Evolutionary conservation across 2,329 filamentous ascomycete genomes (phyloP).

Genomic region (Blastomyces emzantsi): DNA sequence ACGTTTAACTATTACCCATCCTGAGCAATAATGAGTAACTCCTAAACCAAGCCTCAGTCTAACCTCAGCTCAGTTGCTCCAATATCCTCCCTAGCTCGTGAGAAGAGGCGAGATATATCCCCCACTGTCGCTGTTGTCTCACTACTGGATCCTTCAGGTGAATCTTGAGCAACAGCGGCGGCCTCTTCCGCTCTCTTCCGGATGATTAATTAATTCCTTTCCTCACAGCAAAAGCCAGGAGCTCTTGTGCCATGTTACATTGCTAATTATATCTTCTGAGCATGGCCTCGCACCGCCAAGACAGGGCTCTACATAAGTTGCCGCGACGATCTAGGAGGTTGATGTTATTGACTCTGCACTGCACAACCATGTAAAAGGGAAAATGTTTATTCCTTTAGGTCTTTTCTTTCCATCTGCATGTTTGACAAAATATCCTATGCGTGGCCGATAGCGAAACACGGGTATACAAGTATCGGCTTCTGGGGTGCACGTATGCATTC

Average conservation of each 20-base stretch:
- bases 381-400: neutral
- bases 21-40: neutral
- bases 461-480: neutral
- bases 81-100: neutral
- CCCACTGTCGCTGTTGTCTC: neutral
- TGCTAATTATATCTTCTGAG: neutral
- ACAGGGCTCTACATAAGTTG: neutral
- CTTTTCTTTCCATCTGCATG: neutral
- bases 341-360: neutral
- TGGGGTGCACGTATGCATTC: neutral
- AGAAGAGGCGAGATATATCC: neutral
- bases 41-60: neutral
- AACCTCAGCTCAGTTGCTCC: neutral
- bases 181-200: neutral
- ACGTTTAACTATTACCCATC: neutral
- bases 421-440: neutral
- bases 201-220: conserved; percentile 4
- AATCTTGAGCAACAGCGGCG: neutral
- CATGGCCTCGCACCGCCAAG: neutral
- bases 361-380: neutral
- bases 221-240: neutral
- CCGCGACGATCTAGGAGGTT: too few species aligned
- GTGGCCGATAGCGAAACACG: neutral
- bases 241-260: conserved; percentile 1
- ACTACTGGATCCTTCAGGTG: neutral